Base-by-base conservation (phyloP, 805 yeast genomes). In the Candida argentea region DNA sequence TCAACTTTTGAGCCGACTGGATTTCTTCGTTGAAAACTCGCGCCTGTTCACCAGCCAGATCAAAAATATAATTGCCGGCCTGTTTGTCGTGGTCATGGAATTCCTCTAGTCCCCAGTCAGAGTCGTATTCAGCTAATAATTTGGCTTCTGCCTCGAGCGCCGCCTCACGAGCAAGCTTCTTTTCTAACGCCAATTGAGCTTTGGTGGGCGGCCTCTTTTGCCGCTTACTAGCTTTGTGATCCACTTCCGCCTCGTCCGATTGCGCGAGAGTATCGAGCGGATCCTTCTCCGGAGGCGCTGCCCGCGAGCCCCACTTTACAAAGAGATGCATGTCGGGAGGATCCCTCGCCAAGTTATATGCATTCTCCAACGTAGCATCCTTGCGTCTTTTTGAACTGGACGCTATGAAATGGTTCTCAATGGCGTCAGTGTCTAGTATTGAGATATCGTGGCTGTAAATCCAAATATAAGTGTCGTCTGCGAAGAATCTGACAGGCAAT, bases 401-500 rank as follows among this genome's bases (percentile, higher is more conserved):
- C 2, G 27, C 33, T 12, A 32, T 31, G 31, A 70, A 46, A 37
- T 55, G 63, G 11, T 42, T 44, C 21, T 57, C 51, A 25, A 76
- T 73, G 5, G 46, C 55, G 3, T 61, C 70, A 2, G 35, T 37
- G 2, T 56, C 38, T 29, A 80, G 55, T 2, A 50, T 42, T 36
- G 68, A 65, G 20, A 80, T 43, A 35, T 78, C 86, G 18, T 54
- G 46, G 4, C 50, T 41, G 16, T 65, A 57, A 22, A 73, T 72
- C 87, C 87, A 79, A 40, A 73, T 72, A 43, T 74, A 78, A 10
- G 78, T 76, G 44, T 75, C 81, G 46, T 80, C 89, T 41, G 71
- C 70, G 46, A 78, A 73, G 47, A 80, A 79, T 33, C 81, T 62
- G 10, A 80, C 85, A 53, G 81, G 70, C 46, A 62, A 7, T 37